Percentiles rank a stretch among this genome's conserved stretches.
phyloP scores from a whole-genome alignment of 108 stramenopile genomes.

The Aurantiochytrium sp. region DNA sequence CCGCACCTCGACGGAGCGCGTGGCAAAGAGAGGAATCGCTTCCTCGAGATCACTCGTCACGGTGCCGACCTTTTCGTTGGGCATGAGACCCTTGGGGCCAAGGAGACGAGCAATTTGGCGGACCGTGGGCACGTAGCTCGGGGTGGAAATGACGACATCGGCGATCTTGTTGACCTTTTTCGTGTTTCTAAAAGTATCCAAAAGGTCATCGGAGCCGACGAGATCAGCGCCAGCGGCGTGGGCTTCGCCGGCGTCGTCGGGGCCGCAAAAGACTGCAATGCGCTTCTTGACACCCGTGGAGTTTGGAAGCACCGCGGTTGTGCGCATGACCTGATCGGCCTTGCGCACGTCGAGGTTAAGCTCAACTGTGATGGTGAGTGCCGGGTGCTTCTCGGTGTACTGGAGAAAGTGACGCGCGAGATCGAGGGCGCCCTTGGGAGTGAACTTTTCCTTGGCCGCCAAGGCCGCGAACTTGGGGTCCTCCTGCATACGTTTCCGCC shows the following conservation, averaged over 20 bases:
- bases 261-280: slow-evolving; percentile 75
- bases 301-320: slow-evolving; percentile 71
- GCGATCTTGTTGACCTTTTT: slow-evolving; percentile 34
- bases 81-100: slow-evolving; percentile 91
- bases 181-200: slow-evolving; percentile 66
- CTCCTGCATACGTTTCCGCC: neutral
- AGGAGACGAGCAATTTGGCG: slow-evolving; percentile 67
- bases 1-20: slow-evolving; percentile 68
- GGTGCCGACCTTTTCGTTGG: slow-evolving; percentile 85
- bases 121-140: slow-evolving; percentile 69
- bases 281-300: slow-evolving; percentile 71
- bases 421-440: neutral
- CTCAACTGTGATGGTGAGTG: neutral
- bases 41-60: slow-evolving; percentile 61
- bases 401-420: neutral
- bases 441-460: neutral
- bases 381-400: neutral
- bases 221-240: slow-evolving; percentile 61
- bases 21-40: slow-evolving; percentile 49
- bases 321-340: slow-evolving; percentile 78
- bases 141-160: slow-evolving; percentile 72
- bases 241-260: slow-evolving; percentile 55
- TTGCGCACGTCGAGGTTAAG: slow-evolving; percentile 75
- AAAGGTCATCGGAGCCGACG: slow-evolving; percentile 72
- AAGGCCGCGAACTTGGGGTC: neutral